These are phyloP conservation scores for Cystofilobasidium ferigula DNA, from an alignment of 768 basidiomycete genomes.

Conservation along the genomic window DNA sequence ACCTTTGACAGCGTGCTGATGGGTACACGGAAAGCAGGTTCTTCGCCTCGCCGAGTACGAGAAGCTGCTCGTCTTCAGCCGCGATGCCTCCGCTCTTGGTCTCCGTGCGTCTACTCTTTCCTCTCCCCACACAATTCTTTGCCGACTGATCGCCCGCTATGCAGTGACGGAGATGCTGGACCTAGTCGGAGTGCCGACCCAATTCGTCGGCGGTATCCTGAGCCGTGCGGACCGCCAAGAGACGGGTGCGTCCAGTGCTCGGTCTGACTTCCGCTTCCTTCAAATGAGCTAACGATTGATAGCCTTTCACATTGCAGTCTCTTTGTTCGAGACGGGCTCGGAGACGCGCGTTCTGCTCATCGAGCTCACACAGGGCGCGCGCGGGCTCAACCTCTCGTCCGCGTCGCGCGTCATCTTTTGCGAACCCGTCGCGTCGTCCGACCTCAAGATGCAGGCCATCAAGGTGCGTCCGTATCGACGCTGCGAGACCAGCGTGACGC, in stretches of 20 bases:
- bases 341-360: neutral
- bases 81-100: neutral
- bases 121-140: neutral
- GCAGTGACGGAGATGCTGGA: neutral
- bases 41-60: neutral
- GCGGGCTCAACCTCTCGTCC: neutral
- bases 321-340: neutral
- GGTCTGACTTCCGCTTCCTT: neutral
- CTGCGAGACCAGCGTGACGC: neutral
- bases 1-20: neutral
- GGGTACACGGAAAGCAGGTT: neutral
- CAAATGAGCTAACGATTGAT: neutral
- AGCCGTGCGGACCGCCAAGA: neutral
- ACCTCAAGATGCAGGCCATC: neutral
- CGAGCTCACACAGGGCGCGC: neutral
- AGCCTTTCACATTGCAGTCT: neutral
- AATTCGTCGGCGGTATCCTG: neutral
- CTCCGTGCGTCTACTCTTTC: neutral
- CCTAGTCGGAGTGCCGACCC: neutral
- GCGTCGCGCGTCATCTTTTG: neutral
- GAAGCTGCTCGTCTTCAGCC: constrained; percentile 2
- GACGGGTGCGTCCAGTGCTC: neutral
- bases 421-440: neutral
- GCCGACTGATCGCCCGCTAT: neutral
- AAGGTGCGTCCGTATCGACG: neutral